Base-by-base conservation (phyloP, 2,329 filamentous ascomycete species). In the Xylaria digitata region DNA sequence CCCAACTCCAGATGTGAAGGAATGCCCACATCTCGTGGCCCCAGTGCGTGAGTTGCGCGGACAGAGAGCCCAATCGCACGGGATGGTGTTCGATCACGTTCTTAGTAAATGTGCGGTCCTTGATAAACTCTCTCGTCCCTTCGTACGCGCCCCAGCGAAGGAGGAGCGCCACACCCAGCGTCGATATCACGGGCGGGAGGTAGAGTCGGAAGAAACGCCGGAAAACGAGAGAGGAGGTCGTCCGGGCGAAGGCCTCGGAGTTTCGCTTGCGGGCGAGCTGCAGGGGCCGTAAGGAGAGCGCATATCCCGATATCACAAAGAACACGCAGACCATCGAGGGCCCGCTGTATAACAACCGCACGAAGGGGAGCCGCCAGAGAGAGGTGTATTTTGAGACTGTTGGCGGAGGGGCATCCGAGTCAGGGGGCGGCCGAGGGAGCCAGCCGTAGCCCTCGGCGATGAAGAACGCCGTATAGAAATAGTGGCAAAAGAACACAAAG, bases 271-370 rank as follows among this genome's bases (percentile, higher is more conserved):
- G 76, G 61, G 70, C 77, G 49, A 85, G 78, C 68, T 82, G 84
- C n/a, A 87, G 71, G 1, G 85, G 83, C 52, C 82, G 82, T 62
- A 88, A 82, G 34, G 83, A 85, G 13, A 90, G 80, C 2, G 86
- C 88, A 75, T 88, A 89, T 21, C 87, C 87, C 0, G 86, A 87
- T 50, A 89, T 85, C 72, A 89, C 83, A 73, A 89, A 89, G 80
- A 90, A 90, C 70, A 88, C 77, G 75, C 83, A 85, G 45, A 89
- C 87, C 71, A 86, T 86, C 0, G 85, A 82, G 2, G 84, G 85
- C 0, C 86, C 86, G 58, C 84, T 83, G 73, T 84, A 88, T 65
- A 85, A 79, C 3, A 88, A 78, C 15, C 86, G 80, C 19, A 88
- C 61, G 66, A 88, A 82, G 7, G 86, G 86, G 1, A 88, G 80